Conservation (phyloP, 495 filamentous ascomycete species). For the Aspergillus wentii region DNA sequence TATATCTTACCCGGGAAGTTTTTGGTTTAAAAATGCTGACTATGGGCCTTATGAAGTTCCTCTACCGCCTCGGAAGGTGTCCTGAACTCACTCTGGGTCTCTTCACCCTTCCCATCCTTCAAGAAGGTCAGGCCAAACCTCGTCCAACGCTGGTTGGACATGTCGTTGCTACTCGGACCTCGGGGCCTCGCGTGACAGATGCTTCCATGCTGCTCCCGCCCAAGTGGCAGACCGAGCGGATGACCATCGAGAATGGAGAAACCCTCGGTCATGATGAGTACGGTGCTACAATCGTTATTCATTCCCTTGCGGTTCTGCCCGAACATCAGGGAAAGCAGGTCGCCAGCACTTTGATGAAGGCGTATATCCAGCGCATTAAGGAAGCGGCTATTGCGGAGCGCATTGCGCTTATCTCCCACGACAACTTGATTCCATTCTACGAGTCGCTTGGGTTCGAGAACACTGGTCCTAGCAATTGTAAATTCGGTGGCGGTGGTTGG, state of each 20-base stretch:
- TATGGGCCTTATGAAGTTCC: constrained; percentile 60
- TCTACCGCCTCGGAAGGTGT: constrained; percentile 73
- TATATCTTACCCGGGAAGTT: no score
- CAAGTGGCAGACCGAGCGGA: constrained; percentile 52
- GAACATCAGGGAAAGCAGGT: constrained; percentile 69
- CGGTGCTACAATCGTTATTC: constrained; percentile 71
- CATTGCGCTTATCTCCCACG: constrained; percentile 73
- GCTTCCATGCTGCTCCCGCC: constrained; percentile 67
- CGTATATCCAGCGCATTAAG: constrained; percentile 69
- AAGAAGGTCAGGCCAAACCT: constrained; percentile 38
- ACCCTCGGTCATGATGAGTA: constrained; percentile 60
- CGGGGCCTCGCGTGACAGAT: constrained; percentile 60
- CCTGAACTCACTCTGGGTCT: constrained; percentile 79
- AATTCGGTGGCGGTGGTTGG: constrained; percentile 80
- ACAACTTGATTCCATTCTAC: constrained; percentile 69
- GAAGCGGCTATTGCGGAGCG: constrained; percentile 62
- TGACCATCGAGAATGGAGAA: constrained; percentile 28
- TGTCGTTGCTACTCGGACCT: constrained; percentile 69
- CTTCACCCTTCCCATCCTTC: constrained; percentile 54
- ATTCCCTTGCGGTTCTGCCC: constrained; percentile 76
- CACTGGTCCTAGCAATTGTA: constrained; percentile 57
- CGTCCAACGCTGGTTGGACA: constrained; percentile 68
- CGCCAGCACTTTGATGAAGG: constrained; percentile 69
- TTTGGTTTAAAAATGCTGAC: no score
- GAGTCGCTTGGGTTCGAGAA: constrained; percentile 68